Conservation (phyloP, 768 basidiomycete genomes). For the Suillus subaureus region DNA sequence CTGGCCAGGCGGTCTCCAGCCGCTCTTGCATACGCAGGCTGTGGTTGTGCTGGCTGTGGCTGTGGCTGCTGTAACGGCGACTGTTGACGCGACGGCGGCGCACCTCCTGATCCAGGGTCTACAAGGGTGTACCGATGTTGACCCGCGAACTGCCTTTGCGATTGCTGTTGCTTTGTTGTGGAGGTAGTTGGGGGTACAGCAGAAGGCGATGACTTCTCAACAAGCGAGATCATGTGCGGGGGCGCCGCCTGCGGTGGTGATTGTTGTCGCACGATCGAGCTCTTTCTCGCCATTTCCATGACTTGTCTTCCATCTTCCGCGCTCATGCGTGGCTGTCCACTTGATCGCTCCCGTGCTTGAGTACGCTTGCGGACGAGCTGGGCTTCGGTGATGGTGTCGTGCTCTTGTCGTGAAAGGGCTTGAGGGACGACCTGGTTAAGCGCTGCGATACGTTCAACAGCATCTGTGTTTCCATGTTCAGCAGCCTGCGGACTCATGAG, state of each 20-base stretch:
- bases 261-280: constrained; percentile 38
- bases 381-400: constrained; percentile 74
- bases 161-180: neutral
- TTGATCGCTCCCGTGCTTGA: constrained; percentile 62
- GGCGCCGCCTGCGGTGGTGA: constrained; percentile 13
- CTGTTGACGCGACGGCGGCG: constrained; percentile 19
- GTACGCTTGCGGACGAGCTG: constrained; percentile 87
- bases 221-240: constrained; percentile 15
- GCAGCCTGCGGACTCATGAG: constrained; percentile 53
- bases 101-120: constrained; percentile 38
- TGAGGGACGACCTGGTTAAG: constrained; percentile 63
- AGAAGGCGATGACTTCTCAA: constrained; percentile 13
- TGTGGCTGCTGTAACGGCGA: constrained; percentile 18
- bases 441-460: constrained; percentile 69
- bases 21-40: constrained; percentile 23
- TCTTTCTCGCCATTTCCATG: constrained; percentile 57
- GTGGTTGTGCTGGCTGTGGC: too few relatives aligned
- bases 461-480: constrained; percentile 80
- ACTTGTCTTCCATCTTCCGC: constrained; percentile 44
- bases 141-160: constrained; percentile 33
- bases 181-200: constrained; percentile 11
- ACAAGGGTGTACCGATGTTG: constrained; percentile 51
- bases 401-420: constrained; percentile 74
- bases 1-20: constrained; percentile 35
- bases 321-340: constrained; percentile 29